A percentile compares a stretch with the other conserved stretches of the same genome.
These are phyloP conservation scores for Cucumis melo DNA, from an alignment of 306 rosid species.

Conservation along the genomic window DNA sequence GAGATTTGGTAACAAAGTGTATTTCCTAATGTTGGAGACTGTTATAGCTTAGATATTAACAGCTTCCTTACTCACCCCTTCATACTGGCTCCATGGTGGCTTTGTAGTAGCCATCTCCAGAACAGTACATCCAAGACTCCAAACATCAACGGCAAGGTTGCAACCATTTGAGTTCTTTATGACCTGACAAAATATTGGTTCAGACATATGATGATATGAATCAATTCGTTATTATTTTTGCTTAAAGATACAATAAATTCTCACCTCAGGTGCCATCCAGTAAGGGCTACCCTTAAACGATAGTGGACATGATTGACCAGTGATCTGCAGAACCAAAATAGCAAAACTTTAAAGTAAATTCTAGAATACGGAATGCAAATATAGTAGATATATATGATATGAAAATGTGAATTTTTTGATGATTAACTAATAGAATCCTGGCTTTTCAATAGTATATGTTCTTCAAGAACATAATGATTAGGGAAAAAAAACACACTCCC, in stretches of 20 bases:
- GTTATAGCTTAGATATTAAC: background rate
- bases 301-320: slow-evolving; percentile 79
- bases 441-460: background rate
- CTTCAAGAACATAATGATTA: background rate
- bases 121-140: slow-evolving; percentile 99
- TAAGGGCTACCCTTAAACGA: slow-evolving; percentile 98
- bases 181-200: slow-evolving; percentile 39
- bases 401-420: background rate
- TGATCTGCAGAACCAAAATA: slow-evolving; percentile 29
- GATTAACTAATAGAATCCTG: background rate
- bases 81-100: slow-evolving; percentile 99
- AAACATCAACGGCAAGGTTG: slow-evolving; percentile 94
- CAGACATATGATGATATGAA: slow-evolving; percentile 1
- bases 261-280: slow-evolving; percentile 99
- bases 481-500: background rate
- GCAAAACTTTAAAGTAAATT: background rate
- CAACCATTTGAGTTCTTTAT: slow-evolving; percentile 68
- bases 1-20: background rate
- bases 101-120: slow-evolving; percentile 98
- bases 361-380: background rate
- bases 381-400: background rate
- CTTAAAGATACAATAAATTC: slow-evolving; percentile 8
- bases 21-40: background rate
- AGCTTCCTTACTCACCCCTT: slow-evolving; percentile 63
- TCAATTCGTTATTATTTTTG: slow-evolving; percentile 10